Conservation (phyloP, 2,329 filamentous ascomycete genomes). For the Fusarium marasasianum region DNA sequence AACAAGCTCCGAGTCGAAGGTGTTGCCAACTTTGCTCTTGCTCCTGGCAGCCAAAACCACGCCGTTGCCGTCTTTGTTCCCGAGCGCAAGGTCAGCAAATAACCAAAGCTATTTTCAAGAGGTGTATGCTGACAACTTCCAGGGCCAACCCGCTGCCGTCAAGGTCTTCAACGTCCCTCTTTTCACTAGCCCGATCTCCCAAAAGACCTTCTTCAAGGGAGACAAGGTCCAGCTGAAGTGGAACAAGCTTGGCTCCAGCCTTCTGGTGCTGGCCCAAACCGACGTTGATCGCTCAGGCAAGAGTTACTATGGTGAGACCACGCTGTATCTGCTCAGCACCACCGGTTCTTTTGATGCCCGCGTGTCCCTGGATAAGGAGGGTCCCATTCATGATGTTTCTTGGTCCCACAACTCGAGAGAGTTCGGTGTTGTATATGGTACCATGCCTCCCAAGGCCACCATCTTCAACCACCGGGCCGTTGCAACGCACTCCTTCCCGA, state of each 20-base stretch:
- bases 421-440: slow-evolving; percentile 97
- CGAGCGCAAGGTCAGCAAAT: slow-evolving; percentile 80
- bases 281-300: slow-evolving; percentile 98
- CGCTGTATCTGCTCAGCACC: slow-evolving; percentile 91
- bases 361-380: slow-evolving; percentile 93
- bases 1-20: slow-evolving; percentile 95
- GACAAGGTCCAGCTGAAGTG: slow-evolving; percentile 99
- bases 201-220: slow-evolving; percentile 99
- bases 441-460: slow-evolving; percentile 98
- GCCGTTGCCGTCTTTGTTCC: slow-evolving; percentile 95
- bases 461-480: slow-evolving; percentile 94
- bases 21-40: slow-evolving; percentile 86
- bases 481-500: slow-evolving; percentile 83
- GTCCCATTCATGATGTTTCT: slow-evolving; percentile 96
- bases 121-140: slow-evolving; percentile 25
- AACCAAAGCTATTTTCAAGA: neutral
- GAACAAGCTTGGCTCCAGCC: slow-evolving; percentile 89
- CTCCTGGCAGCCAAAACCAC: slow-evolving; percentile 83
- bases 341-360: slow-evolving; percentile 93
- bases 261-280: slow-evolving; percentile 95
- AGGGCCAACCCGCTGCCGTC: slow-evolving; percentile 93
- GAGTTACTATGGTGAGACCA: slow-evolving; percentile 99
- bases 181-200: slow-evolving; percentile 83
- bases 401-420: slow-evolving; percentile 99
- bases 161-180: slow-evolving; percentile 94